These are phyloP conservation scores for Ceratocystis ficicola DNA, from an alignment of 2,329 filamentous ascomycete genomes.

Conservation along the genomic window DNA sequence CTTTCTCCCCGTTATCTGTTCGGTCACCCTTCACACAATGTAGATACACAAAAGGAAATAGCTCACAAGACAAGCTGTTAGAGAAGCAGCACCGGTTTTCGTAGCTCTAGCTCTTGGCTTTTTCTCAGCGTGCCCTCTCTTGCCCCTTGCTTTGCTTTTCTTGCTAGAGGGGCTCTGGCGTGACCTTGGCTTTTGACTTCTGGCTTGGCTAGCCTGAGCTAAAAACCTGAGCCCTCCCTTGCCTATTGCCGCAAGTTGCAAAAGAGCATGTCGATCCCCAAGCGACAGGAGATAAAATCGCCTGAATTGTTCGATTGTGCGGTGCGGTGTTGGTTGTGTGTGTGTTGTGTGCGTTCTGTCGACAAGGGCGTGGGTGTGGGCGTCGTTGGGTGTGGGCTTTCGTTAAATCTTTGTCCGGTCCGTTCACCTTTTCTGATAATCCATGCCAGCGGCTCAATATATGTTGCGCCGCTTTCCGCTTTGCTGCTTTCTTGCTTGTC, in stretches of 20 bases:
- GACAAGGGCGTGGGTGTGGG: not conserved
- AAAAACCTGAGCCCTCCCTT: not conserved
- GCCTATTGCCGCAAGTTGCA: not conserved
- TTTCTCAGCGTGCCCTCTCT: not conserved
- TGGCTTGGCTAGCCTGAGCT: not conserved
- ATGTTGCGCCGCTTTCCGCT: constrained; percentile 9
- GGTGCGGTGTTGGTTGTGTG: not conserved
- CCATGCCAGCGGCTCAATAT: constrained; percentile 11
- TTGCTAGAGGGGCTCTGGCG: not conserved
- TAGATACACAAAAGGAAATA: not conserved
- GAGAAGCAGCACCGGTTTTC: not conserved
- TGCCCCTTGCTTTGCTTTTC: constrained; percentile 9
- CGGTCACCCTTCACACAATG: not conserved
- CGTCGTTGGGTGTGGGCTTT: not conserved
- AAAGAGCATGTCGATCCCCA: not conserved
- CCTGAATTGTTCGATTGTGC: not conserved
- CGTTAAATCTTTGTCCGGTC: not conserved
- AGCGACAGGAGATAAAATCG: not conserved
- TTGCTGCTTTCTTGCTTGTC: constrained; percentile 13
- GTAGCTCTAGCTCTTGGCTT: constrained; percentile 26
- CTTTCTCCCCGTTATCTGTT: too few relatives aligned
- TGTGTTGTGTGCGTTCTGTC: too few relatives aligned
- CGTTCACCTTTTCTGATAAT: constrained; percentile 11
- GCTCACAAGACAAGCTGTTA: not conserved
- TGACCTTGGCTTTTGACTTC: not conserved